Evolutionary conservation across 139 green algal species (phyloP).

Genomic region (Micromonas commoda): DNA sequence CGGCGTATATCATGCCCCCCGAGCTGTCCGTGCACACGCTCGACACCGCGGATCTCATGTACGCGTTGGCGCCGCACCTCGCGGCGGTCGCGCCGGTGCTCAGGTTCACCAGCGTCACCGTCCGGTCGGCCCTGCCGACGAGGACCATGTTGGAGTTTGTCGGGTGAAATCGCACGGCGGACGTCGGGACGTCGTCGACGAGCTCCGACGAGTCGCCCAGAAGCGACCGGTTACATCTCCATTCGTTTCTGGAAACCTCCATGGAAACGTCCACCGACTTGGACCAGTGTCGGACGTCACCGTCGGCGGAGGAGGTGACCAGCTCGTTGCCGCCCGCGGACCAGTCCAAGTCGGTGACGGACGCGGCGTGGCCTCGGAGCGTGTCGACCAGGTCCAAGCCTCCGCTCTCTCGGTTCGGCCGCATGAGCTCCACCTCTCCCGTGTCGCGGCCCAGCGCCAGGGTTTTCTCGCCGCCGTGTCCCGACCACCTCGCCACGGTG

Average conservation of each 20-base stretch:
- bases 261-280: too few relatives aligned
- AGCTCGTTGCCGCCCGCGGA: background rate
- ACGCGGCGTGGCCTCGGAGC: background rate
- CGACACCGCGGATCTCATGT: background rate
- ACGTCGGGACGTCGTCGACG: background rate
- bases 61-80: background rate
- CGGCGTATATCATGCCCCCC: background rate
- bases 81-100: background rate
- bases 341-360: conserved; percentile 8
- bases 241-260: too few relatives aligned
- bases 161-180: background rate
- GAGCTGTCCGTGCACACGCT: background rate
- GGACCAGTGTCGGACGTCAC: background rate
- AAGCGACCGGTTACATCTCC: too few relatives aligned
- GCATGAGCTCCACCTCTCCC: too few relatives aligned
- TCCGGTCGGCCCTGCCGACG: background rate
- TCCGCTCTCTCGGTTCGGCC: too few relatives aligned
- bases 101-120: background rate
- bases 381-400: background rate
- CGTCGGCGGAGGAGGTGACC: background rate
- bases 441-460: too few relatives aligned
- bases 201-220: too few relatives aligned
- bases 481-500: too few relatives aligned
- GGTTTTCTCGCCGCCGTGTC: too few relatives aligned
- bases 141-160: background rate